Evolutionary conservation across 495 filamentous ascomycete species (phyloP).

Genomic region (Hypoxylon trugodes): DNA sequence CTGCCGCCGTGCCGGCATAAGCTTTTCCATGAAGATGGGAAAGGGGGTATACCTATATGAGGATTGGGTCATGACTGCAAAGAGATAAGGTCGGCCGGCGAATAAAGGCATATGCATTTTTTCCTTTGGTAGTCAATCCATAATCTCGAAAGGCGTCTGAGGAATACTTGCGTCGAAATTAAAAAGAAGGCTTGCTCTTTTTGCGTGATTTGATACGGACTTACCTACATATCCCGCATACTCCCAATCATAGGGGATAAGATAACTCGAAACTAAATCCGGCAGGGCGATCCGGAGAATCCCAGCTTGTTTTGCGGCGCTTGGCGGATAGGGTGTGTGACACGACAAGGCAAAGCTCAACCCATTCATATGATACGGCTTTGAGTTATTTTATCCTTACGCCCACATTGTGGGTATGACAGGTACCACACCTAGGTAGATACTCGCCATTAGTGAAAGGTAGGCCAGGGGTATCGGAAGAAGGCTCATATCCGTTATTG

Average conservation of each 20-base stretch:
- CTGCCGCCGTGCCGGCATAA: slow-evolving; percentile 58
- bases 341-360: slow-evolving; percentile 5
- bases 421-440: not conserved
- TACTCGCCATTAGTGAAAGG: not conserved
- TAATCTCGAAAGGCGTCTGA: slow-evolving; percentile 10
- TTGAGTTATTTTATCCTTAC: slow-evolving; percentile 32
- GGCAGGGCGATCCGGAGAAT: slow-evolving; percentile 31
- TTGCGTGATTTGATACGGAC: slow-evolving; percentile 33
- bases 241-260: not conserved
- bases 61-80: slow-evolving; percentile 22
- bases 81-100: slow-evolving; percentile 33
- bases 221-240: slow-evolving; percentile 24
- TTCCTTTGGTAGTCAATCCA: slow-evolving; percentile 36
- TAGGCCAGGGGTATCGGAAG: slow-evolving; percentile 11
- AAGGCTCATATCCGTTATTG: slow-evolving; percentile 1
- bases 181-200: not conserved
- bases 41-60: slow-evolving; percentile 13
- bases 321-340: slow-evolving; percentile 1
- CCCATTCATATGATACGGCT: slow-evolving; percentile 3
- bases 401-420: no score
- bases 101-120: slow-evolving; percentile 34
- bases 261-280: slow-evolving; percentile 23
- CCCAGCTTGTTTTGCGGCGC: slow-evolving; percentile 11
- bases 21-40: slow-evolving; percentile 14
- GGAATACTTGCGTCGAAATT: slow-evolving; percentile 14